These are phyloP conservation scores for Suillus brevipes DNA, from an alignment of 768 basidiomycete species.

Conservation along the genomic window DNA sequence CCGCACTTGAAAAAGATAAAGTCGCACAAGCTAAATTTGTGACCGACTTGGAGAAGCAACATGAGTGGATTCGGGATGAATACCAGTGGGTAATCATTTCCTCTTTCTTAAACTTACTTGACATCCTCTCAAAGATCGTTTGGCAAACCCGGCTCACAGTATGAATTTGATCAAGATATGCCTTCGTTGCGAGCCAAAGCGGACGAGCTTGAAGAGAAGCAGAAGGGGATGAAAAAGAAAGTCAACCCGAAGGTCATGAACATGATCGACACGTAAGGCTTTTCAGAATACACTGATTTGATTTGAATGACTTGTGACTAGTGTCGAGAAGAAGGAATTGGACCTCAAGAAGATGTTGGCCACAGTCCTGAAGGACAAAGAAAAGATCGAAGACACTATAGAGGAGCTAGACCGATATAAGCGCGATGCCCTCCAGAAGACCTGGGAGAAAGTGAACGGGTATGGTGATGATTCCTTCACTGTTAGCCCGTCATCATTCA, in stretches of 20 bases:
- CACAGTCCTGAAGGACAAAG: constrained; percentile 88
- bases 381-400: constrained; percentile 94
- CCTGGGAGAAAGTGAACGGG: constrained; percentile 95
- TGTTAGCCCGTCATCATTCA: background rate
- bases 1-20: constrained; percentile 63
- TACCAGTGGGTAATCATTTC: constrained; percentile 59
- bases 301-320: constrained; percentile 29
- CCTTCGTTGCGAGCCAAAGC: constrained; percentile 59
- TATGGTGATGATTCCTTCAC: constrained; percentile 28
- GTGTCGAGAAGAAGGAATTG: constrained; percentile 91
- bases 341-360: constrained; percentile 85
- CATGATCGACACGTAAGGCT: constrained; percentile 87
- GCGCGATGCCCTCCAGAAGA: constrained; percentile 87
- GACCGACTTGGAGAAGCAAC: constrained; percentile 72
- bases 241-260: constrained; percentile 94
- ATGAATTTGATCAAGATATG: constrained; percentile 77
- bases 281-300: background rate
- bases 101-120: constrained; percentile 2
- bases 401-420: constrained; percentile 92
- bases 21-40: constrained; percentile 50
- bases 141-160: constrained; percentile 76
- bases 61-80: constrained; percentile 89
- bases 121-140: constrained; percentile 59
- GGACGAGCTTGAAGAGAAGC: constrained; percentile 70
- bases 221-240: constrained; percentile 91